phyloP scores from a whole-genome alignment of 257 asterid species.

The Handroanthus guayacan region DNA sequence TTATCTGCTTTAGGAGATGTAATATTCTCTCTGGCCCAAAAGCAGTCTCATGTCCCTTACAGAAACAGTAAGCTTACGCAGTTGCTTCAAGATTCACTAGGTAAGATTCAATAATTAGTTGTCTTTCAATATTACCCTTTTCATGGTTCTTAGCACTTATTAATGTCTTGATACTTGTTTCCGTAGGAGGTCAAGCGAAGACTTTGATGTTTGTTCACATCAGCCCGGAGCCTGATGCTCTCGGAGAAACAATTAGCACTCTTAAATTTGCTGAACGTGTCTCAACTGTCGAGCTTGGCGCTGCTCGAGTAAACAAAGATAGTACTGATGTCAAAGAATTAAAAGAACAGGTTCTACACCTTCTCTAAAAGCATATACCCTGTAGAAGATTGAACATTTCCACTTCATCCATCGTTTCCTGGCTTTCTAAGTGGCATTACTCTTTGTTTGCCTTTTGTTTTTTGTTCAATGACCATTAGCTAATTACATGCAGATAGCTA shows the following conservation, averaged over 20 bases:
- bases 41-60: constrained; percentile 78
- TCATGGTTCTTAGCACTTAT: constrained; percentile 5
- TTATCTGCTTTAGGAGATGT: constrained; percentile 92
- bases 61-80: constrained; percentile 92
- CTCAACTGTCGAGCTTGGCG: constrained; percentile 83
- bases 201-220: constrained; percentile 88
- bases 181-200: constrained; percentile 87
- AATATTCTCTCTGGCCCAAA: constrained; percentile 80
- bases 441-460: constrained; percentile 1
- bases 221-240: constrained; percentile 77
- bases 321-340: constrained; percentile 72
- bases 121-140: background rate
- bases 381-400: too few species aligned
- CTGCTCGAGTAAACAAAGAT: constrained; percentile 79
- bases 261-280: constrained; percentile 94
- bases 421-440: background rate
- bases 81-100: constrained; percentile 88
- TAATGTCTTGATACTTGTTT: constrained; percentile 18
- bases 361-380: background rate
- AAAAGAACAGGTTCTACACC: constrained; percentile 71
- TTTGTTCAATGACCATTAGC: constrained; percentile 10
- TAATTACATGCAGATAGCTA: constrained; percentile 57
- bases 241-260: constrained; percentile 82
- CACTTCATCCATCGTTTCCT: too few species aligned
- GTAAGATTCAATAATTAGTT: constrained; percentile 46